Evolutionary conservation across 495 filamentous ascomycete genomes (phyloP), one percentile per base, ranked within the genome.

Genomic region (Usnea hakonensis): DNA sequence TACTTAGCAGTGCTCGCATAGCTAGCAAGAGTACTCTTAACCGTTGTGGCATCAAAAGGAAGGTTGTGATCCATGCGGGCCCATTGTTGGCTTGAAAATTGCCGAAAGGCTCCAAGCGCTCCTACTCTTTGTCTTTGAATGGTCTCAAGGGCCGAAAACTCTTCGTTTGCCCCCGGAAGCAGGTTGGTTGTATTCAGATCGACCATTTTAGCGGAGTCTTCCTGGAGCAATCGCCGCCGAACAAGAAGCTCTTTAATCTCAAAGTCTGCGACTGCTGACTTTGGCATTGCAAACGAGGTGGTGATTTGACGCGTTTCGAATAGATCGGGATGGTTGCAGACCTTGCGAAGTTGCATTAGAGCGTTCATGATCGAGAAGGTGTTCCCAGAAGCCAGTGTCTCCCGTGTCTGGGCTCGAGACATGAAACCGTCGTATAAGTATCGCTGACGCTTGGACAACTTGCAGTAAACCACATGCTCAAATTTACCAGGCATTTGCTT

Each of bases 401-500:
- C 85, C 62, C 89, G 85, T 0, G 95, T 97, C 64, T 95, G 88
- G 3, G 91, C 87, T 65, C 91, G 87, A n/a, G 90, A 90, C 78
- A 99, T 87, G 73, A 97, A 99, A 6, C 91, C 92, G 74, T 99
- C 93, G 71, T 99, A 99, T 21, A 99, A 74, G 72, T 93, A 93
- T 41, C 95, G 83, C 69, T 99, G 95, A 28, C 95, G 85, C 71
- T 96, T 96, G 16, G 91, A 96, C 2, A 99, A 80, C 41, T 91
- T 85, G 72, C 95, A 99, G 68, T 92, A 93, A 56, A 97, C 88
- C 36, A 99, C 90, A 71, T 95, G 91, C 70, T 99, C 95, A 68
- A 95, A 96, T 70, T 99, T 99, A 35, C 83, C 91, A 0, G 95
- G 95, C 91, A 99, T 96, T 69, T 97, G 93, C 74, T 99, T 97